Percentiles rank a stretch among this genome's conserved stretches.
Evolutionary conservation across 2,329 filamentous ascomycete species (phyloP).

Genomic region (Gnomoniopsis sp.): DNA sequence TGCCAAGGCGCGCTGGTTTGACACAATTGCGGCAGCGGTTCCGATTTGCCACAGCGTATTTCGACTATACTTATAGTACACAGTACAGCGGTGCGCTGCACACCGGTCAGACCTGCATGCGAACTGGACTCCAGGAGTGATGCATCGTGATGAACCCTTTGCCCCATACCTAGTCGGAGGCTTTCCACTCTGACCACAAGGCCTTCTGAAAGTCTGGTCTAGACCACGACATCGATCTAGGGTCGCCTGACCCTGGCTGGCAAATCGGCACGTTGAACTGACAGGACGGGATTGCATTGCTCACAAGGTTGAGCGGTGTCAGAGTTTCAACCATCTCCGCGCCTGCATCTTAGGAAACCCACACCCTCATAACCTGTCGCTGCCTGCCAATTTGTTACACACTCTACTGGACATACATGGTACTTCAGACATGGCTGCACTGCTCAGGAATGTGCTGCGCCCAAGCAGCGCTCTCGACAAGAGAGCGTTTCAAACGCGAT

Average conservation of each 20-base stretch:
- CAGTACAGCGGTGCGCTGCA: neutral
- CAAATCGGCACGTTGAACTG: neutral
- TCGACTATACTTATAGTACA: neutral
- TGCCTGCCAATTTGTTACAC: neutral
- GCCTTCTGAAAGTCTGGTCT: neutral
- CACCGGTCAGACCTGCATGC: neutral
- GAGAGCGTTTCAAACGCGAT: neutral
- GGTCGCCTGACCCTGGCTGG: neutral
- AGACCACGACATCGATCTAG: neutral
- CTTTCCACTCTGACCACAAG: neutral
- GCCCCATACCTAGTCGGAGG: neutral
- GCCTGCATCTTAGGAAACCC: too few species aligned
- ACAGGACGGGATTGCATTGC: too few species aligned
- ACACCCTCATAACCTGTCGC: neutral
- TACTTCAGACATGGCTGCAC: conserved; percentile 4
- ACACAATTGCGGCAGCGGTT: neutral
- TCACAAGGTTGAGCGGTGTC: too few species aligned
- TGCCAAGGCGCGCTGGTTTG: conserved; percentile 7
- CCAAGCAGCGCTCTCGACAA: conserved; percentile 8
- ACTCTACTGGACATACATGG: neutral
- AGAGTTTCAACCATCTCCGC: too few species aligned
- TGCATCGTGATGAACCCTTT: conserved; percentile 5
- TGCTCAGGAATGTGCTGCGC: conserved; percentile 14
- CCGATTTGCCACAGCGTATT: neutral
- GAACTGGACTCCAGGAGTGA: conserved; percentile 1